A percentile compares a stretch with the other conserved stretches of the same genome.
These are phyloP conservation scores for Davidsoniella virescens DNA, from an alignment of 2,329 filamentous ascomycete genomes.

Conservation along the genomic window DNA sequence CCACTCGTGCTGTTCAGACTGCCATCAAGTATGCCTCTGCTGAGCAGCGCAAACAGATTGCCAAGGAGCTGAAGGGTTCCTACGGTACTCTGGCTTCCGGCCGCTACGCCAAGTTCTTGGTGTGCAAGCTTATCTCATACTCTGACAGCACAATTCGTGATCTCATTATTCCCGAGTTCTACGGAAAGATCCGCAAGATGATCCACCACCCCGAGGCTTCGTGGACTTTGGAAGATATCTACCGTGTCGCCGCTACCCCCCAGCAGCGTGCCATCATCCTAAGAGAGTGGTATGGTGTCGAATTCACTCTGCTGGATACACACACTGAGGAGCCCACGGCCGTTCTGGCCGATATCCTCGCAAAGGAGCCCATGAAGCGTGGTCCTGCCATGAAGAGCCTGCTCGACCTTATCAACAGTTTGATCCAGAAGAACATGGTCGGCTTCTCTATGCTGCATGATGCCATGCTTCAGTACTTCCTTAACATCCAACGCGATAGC, in stretches of 20 bases:
- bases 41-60: constrained; percentile 74
- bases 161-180: constrained; percentile 85
- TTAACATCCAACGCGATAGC: constrained; percentile 59
- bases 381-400: constrained; percentile 74
- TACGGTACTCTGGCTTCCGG: constrained; percentile 80
- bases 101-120: constrained; percentile 92
- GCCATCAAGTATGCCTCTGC: constrained; percentile 88
- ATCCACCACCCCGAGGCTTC: constrained; percentile 94
- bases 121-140: constrained; percentile 89
- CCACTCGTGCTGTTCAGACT: constrained; percentile 89
- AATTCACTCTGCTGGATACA: constrained; percentile 66
- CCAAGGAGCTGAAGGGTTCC: constrained; percentile 67
- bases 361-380: constrained; percentile 67
- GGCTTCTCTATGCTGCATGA: constrained; percentile 97
- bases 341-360: constrained; percentile 61
- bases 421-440: constrained; percentile 91
- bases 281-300: constrained; percentile 90
- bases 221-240: constrained; percentile 96
- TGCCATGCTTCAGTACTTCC: constrained; percentile 93
- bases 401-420: constrained; percentile 71
- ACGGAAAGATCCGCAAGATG: constrained; percentile 76
- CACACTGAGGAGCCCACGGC: constrained; percentile 40
- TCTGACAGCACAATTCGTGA: constrained; percentile 76
- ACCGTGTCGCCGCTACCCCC: constrained; percentile 70
- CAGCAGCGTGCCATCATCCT: constrained; percentile 74